A percentile compares a stretch with the other conserved stretches of the same genome.
phyloP scores from a whole-genome alignment of 768 basidiomycete genomes.

The Suillus bovinus region DNA sequence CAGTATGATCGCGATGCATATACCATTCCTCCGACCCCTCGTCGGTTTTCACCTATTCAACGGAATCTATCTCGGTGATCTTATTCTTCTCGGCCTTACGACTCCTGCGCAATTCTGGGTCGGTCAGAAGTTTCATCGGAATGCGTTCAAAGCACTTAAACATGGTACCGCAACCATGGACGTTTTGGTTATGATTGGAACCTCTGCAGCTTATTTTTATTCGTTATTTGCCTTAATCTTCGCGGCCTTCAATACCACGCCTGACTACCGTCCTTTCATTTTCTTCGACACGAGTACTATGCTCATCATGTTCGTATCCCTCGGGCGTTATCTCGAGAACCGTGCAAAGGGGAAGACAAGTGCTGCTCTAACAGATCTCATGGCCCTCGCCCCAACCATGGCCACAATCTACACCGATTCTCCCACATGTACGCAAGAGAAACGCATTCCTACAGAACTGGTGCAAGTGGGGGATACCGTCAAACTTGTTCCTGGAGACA shows the following conservation, averaged over 20 bases:
- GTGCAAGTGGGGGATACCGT: constrained; percentile 92
- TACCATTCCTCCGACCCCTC: constrained; percentile 59
- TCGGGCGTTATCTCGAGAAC: constrained; percentile 95
- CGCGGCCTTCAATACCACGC: constrained; percentile 62
- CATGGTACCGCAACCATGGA: constrained; percentile 97
- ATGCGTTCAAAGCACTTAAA: constrained; percentile 87
- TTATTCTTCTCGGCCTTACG: constrained; percentile 73
- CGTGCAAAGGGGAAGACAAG: constrained; percentile 96
- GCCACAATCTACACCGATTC: constrained; percentile 93
- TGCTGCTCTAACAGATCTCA: constrained; percentile 93
- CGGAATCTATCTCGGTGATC: constrained; percentile 80
- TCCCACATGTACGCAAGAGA: constrained; percentile 77
- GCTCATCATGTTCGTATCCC: constrained; percentile 95
- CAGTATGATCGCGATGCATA: constrained; percentile 77
- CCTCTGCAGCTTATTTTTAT: constrained; percentile 91
- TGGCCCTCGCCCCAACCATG: constrained; percentile 94
- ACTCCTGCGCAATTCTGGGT: constrained; percentile 95
- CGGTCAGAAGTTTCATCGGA: constrained; percentile 82
- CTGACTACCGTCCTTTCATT: constrained; percentile 75
- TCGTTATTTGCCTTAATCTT: constrained; percentile 71
- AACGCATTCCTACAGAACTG: constrained; percentile 90
- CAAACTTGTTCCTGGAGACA: constrained; percentile 95
- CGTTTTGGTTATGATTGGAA: constrained; percentile 93
- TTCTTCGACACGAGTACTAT: constrained; percentile 99
- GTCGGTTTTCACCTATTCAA: constrained; percentile 52